Evolutionary conservation across 75 land plant genomes (phyloP).

Genomic region (Picea glauca): DNA sequence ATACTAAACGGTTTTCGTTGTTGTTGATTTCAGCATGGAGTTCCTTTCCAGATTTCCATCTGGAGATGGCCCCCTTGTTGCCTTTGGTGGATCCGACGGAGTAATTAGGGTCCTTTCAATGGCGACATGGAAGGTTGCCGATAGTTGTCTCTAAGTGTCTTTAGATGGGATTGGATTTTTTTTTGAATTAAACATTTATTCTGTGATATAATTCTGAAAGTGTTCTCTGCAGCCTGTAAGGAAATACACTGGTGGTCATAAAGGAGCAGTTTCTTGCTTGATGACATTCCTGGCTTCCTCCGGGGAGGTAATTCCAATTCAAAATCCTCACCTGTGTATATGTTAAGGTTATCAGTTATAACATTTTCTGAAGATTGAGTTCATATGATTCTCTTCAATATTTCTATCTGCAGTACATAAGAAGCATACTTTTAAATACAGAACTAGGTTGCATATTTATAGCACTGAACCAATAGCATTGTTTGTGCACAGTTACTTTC

Average conservation of each 20-base stretch:
- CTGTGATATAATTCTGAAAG: background rate
- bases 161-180: background rate
- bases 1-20: background rate
- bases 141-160: background rate
- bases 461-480: too few species aligned
- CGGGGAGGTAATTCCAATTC: slow-evolving; percentile 70
- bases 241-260: slow-evolving; percentile 95
- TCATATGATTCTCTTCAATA: too few species aligned
- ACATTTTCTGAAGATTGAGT: too few species aligned
- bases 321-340: background rate
- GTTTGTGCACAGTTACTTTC: too few species aligned
- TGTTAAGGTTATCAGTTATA: too few species aligned
- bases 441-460: too few species aligned
- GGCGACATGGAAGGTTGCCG: slow-evolving; percentile 87
- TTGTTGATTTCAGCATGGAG: slow-evolving; percentile 72
- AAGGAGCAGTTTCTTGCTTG: slow-evolving; percentile 86
- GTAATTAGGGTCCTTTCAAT: slow-evolving; percentile 96
- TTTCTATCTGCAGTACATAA: too few species aligned
- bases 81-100: slow-evolving; percentile 99
- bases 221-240: slow-evolving; percentile 68
- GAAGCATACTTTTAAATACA: too few species aligned
- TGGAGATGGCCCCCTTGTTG: slow-evolving; percentile 93
- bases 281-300: slow-evolving; percentile 90
- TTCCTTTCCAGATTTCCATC: slow-evolving; percentile 75
- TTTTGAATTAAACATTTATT: background rate